Evolutionary conservation across 2,329 filamentous ascomycete genomes (phyloP).

Genomic region (Calonectria pseudoturangicola): DNA sequence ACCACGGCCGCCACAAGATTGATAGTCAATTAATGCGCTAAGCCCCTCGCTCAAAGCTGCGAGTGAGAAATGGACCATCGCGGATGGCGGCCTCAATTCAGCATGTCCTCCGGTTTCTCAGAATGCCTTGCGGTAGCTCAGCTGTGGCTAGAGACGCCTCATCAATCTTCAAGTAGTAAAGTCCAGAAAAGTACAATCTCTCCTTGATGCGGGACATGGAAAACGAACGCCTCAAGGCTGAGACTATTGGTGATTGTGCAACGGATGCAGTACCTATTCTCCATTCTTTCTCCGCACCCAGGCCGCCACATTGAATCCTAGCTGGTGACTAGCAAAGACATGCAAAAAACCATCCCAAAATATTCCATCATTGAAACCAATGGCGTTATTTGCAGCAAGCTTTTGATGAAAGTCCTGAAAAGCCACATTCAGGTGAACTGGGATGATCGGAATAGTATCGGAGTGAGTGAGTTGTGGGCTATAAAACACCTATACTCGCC

Average conservation of each 20-base stretch:
- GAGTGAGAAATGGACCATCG: not conserved
- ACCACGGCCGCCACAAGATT: not conserved
- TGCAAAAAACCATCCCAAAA: not conserved
- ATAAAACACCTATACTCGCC: not conserved
- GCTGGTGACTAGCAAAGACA: not conserved
- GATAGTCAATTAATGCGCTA: not conserved
- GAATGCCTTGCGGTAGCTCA: not conserved
- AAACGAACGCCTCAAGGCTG: not conserved
- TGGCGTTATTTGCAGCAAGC: not conserved
- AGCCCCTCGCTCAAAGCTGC: not conserved
- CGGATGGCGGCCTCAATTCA: not conserved
- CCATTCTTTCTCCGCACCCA: not conserved
- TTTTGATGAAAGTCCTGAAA: not conserved
- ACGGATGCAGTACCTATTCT: not conserved
- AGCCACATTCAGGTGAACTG: not conserved
- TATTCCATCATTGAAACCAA: not conserved
- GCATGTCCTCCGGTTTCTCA: not conserved
- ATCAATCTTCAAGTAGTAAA: too few species aligned
- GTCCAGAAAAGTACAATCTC: not conserved
- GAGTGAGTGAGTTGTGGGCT: not conserved
- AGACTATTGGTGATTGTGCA: constrained; percentile 3
- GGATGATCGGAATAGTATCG: not conserved
- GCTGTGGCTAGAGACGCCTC: not conserved
- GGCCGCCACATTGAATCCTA: not conserved
- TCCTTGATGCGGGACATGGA: not conserved